A percentile compares a stretch with the other conserved stretches of the same genome.
Conservation (phyloP, 2,329 filamentous ascomycete species). For the Aspergillus texensis region DNA sequence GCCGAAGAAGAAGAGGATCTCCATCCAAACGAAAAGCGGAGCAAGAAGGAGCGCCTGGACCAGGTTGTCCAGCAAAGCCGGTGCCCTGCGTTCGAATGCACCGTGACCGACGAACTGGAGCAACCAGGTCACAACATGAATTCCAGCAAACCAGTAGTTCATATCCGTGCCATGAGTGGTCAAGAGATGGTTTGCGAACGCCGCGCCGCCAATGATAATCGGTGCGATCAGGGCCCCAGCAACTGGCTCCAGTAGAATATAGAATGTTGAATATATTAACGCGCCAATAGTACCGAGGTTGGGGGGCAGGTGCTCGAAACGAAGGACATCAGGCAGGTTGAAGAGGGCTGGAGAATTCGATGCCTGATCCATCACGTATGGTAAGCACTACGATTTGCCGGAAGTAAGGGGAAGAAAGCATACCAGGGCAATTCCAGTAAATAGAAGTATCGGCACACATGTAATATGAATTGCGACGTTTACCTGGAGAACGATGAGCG, state of each 20-base stretch:
- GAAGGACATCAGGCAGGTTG: conserved; percentile 56
- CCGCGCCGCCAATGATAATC: conserved; percentile 74
- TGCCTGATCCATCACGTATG: conserved; percentile 43
- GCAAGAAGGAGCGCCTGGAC: conserved; percentile 90
- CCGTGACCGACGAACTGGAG: conserved; percentile 91
- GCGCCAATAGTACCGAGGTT: conserved; percentile 62
- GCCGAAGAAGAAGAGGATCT: conserved; percentile 85
- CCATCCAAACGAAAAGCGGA: conserved; percentile 96
- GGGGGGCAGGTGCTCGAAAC: conserved; percentile 59
- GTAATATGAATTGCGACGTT: conserved; percentile 67
- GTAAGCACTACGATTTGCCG: conserved; percentile 8
- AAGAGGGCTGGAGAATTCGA: conserved; percentile 59
- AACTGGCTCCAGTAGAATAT: conserved; percentile 90
- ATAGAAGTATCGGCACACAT: conserved; percentile 64
- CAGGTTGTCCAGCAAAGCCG: conserved; percentile 86
- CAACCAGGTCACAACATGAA: conserved; percentile 79
- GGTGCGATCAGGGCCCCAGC: conserved; percentile 78
- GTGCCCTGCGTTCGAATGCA: conserved; percentile 82
- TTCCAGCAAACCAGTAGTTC: conserved; percentile 66
- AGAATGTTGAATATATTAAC: conserved; percentile 72
- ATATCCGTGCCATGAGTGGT: conserved; percentile 62
- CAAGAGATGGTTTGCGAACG: conserved; percentile 74
- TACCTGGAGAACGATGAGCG: conserved; percentile 48
- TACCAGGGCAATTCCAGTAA: conserved; percentile 64
- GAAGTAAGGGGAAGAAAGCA: conserved; percentile 24